Evolutionary conservation across 1,139 yeast species (phyloP).

Genomic region (Lodderomyces orthopsilosis): DNA sequence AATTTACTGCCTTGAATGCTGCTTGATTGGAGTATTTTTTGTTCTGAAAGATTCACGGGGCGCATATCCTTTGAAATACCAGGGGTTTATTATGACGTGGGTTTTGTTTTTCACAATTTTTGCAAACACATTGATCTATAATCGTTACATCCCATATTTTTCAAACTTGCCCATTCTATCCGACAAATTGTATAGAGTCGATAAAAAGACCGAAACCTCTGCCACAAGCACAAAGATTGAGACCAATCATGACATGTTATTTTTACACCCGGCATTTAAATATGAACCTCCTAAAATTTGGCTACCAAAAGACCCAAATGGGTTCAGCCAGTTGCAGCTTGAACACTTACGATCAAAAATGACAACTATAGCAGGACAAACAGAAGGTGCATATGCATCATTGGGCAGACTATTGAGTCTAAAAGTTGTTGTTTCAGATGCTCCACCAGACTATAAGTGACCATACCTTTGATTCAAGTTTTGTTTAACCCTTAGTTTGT

Average conservation of each 20-base stretch:
- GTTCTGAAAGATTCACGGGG: slow-evolving; percentile 49
- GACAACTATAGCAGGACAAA: slow-evolving; percentile 21
- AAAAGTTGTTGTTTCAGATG: slow-evolving; percentile 25
- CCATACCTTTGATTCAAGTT: slow-evolving; percentile 19
- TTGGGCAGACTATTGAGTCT: slow-evolving; percentile 17
- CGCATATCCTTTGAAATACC: slow-evolving; percentile 28
- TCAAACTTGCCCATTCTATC: slow-evolving; percentile 28
- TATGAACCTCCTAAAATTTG: slow-evolving; percentile 34
- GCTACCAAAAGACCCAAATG: slow-evolving; percentile 31
- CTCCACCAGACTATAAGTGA: slow-evolving; percentile 38
- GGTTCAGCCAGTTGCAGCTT: slow-evolving; percentile 17
- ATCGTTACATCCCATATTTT: slow-evolving; percentile 28
- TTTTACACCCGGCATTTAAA: slow-evolving; percentile 34
- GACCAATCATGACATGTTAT: slow-evolving; percentile 21
- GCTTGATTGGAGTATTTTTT: slow-evolving; percentile 72
- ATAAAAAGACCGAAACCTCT: slow-evolving; percentile 3
- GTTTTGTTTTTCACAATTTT: slow-evolving; percentile 37
- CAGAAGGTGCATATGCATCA: slow-evolving; percentile 28
- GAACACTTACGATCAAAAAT: slow-evolving; percentile 10
- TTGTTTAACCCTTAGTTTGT: slow-evolving; percentile 20
- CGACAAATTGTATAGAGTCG: slow-evolving; percentile 14
- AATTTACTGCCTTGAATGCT: slow-evolving; percentile 72
- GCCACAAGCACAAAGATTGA: neutral
- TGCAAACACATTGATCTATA: slow-evolving; percentile 31
- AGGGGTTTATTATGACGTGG: slow-evolving; percentile 48